These are phyloP conservation scores for Geranium rotundifolium DNA, from an alignment of 345 rosid species.

Conservation along the genomic window DNA sequence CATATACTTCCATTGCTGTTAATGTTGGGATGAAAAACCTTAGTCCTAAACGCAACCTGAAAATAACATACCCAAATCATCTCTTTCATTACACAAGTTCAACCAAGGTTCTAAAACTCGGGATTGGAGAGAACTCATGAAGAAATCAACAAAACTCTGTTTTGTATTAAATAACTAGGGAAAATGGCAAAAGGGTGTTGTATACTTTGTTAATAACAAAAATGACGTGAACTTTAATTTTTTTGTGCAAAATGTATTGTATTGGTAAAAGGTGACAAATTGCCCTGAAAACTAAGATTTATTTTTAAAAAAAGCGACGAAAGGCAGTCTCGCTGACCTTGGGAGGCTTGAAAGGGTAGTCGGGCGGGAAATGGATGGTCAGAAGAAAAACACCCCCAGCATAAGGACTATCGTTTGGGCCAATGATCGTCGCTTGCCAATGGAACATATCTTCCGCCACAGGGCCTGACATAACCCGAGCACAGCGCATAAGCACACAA, in stretches of 20 bases:
- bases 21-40: slow-evolving; percentile 42
- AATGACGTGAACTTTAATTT: too few relatives aligned
- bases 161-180: too few relatives aligned
- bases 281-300: too few relatives aligned
- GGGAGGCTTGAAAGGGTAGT: too few relatives aligned
- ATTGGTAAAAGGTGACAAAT: too few relatives aligned
- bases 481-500: not conserved
- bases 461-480: slow-evolving; percentile 28
- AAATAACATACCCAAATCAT: not conserved
- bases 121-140: too few relatives aligned
- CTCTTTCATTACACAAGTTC: not conserved
- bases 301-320: too few relatives aligned
- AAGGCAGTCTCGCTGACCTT: too few relatives aligned
- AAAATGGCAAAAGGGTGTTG: slow-evolving; percentile 30
- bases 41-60: slow-evolving; percentile 44
- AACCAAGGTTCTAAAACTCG: not conserved
- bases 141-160: too few relatives aligned
- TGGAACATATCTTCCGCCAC: slow-evolving; percentile 50
- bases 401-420: slow-evolving; percentile 49
- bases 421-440: slow-evolving; percentile 61
- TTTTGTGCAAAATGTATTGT: too few relatives aligned
- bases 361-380: too few relatives aligned
- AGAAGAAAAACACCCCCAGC: slow-evolving; percentile 47
- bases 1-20: slow-evolving; percentile 51
- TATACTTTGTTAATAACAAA: too few relatives aligned